phyloP scores from a whole-genome alignment of 2,329 filamentous ascomycete genomes.

The Sarocladiaceae sp. region DNA sequence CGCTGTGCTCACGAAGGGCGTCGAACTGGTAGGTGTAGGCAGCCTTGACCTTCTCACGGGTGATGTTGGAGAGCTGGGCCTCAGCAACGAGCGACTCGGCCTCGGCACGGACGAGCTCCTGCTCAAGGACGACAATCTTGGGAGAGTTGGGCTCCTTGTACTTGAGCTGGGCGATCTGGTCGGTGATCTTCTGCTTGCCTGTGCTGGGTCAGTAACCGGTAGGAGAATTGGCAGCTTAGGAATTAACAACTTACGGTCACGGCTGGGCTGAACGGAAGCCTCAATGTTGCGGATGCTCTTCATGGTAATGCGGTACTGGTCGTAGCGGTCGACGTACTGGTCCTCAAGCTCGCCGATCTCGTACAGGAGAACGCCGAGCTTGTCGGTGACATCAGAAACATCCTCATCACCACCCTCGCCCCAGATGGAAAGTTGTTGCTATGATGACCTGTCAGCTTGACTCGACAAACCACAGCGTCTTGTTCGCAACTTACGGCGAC shows the following conservation, averaged over 20 bases:
- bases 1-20: conserved; percentile 92
- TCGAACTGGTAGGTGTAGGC: conserved; percentile 98
- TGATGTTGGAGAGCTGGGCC: conserved; percentile 98
- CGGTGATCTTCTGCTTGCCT: conserved; percentile 99
- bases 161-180: conserved; percentile 97
- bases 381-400: conserved; percentile 98
- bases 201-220: conserved; percentile 12
- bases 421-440: conserved; percentile 99
- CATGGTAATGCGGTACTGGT: conserved; percentile 98
- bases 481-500: conserved; percentile 71
- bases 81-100: conserved; percentile 98
- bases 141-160: conserved; percentile 99
- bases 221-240: background rate
- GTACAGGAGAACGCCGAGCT: conserved; percentile 95
- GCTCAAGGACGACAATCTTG: conserved; percentile 95
- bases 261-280: conserved; percentile 93
- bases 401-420: conserved; percentile 94
- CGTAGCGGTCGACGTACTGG: conserved; percentile 97
- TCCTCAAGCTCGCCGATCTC: conserved; percentile 98
- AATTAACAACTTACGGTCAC: conserved; percentile 74
- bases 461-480: background rate
- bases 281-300: conserved; percentile 99
- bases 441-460: conserved; percentile 14
- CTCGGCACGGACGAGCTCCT: conserved; percentile 96
- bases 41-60: conserved; percentile 97